These are phyloP conservation scores for Rosa hybrid DNA, from an alignment of 331 rosid species.

Conservation along the genomic window DNA sequence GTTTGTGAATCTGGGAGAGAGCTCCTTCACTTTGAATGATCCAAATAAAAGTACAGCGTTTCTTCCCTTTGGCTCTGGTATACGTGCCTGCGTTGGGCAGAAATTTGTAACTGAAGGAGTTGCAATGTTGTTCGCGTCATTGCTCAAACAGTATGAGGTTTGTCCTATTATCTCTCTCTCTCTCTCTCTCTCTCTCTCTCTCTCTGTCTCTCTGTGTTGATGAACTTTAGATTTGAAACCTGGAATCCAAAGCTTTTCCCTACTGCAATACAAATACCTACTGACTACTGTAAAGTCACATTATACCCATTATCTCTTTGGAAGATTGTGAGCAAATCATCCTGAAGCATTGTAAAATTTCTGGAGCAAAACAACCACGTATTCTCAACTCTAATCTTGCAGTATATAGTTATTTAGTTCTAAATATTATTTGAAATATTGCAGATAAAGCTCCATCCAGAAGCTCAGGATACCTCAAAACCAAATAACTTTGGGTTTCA, in stretches of 20 bases:
- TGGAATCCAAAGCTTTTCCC: no score
- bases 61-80: conserved; percentile 79
- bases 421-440: conserved; percentile 10
- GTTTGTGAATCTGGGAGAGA: conserved; percentile 21
- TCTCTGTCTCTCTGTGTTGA: background rate
- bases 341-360: no score
- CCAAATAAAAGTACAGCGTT: conserved; percentile 62
- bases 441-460: conserved; percentile 54
- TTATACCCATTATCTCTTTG: background rate
- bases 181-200: background rate
- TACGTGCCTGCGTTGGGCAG: conserved; percentile 79
- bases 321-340: no score
- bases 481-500: conserved; percentile 26
- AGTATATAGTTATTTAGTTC: background rate
- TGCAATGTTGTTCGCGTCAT: conserved; percentile 53
- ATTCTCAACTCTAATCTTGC: background rate
- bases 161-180: conserved; percentile 16
- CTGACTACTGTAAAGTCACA: background rate
- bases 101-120: conserved; percentile 62
- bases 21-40: conserved; percentile 51
- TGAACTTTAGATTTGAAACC: no score
- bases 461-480: conserved; percentile 32
- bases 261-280: no score
- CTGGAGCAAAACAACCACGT: no score
- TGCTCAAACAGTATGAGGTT: conserved; percentile 68